Evolutionary conservation across 768 basidiomycete species (phyloP).

Genomic region (Rhizopogon rudus): DNA sequence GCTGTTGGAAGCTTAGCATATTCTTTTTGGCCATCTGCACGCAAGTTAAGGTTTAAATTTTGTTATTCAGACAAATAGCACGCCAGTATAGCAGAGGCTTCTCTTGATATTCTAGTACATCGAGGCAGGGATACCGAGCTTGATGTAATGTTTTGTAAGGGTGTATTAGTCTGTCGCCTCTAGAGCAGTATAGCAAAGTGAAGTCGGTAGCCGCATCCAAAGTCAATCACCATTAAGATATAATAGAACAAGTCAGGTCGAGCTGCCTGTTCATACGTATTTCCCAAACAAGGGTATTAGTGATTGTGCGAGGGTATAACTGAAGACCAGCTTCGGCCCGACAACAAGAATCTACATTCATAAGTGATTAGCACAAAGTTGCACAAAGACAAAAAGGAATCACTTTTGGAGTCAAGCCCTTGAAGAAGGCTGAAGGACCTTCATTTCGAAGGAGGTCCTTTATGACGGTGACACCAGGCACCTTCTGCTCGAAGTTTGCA

Average conservation of each 20-base stretch:
- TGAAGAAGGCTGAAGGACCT: conserved; percentile 83
- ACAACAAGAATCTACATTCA: conserved; percentile 82
- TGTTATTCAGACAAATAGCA: background rate
- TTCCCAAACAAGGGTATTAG: conserved; percentile 90
- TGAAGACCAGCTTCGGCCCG: conserved; percentile 97
- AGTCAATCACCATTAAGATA: background rate
- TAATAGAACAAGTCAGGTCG: background rate
- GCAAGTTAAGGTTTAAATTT: background rate
- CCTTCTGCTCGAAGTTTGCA: conserved; percentile 90
- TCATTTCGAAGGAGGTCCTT: conserved; percentile 86
- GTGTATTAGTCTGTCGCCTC: background rate
- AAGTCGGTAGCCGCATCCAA: background rate
- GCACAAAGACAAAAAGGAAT: conserved; percentile 16
- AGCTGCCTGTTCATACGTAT: conserved; percentile 52
- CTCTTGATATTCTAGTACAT: background rate
- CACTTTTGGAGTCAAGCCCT: conserved; percentile 96
- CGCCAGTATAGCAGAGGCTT: background rate
- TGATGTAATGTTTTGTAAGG: background rate
- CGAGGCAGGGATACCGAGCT: too few relatives aligned
- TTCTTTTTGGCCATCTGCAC: background rate
- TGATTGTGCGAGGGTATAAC: conserved; percentile 94
- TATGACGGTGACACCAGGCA: conserved; percentile 74
- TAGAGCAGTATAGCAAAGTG: background rate
- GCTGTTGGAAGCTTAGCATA: too few relatives aligned
- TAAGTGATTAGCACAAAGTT: conserved; percentile 18